phyloP scores from a whole-genome alignment of 768 basidiomycete species.

The Roridomyces roridus region DNA sequence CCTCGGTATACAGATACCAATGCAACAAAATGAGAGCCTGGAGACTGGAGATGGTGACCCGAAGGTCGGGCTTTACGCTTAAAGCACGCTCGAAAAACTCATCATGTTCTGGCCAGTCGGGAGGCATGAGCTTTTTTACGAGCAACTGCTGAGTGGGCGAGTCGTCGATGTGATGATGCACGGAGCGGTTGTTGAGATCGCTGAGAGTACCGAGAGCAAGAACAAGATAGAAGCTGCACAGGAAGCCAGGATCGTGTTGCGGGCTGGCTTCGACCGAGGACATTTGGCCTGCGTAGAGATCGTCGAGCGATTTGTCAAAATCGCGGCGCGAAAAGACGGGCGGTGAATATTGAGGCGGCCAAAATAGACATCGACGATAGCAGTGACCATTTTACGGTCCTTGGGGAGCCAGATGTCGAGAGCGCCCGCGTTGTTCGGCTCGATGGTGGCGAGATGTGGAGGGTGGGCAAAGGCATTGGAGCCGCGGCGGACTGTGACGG shows the following conservation, averaged over 20 bases:
- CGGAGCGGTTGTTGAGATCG: constrained; percentile 78
- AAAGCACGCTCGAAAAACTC: constrained; percentile 86
- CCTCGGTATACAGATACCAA: constrained; percentile 92
- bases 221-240: constrained; percentile 80
- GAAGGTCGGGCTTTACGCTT: constrained; percentile 79
- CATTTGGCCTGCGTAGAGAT: constrained; percentile 65
- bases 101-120: constrained; percentile 79
- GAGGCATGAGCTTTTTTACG: constrained; percentile 67
- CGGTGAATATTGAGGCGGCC: constrained; percentile 78
- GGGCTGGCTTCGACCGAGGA: constrained; percentile 20
- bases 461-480: constrained; percentile 33
- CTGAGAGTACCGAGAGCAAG: constrained; percentile 83
- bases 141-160: constrained; percentile 41
- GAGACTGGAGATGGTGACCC: constrained; percentile 81
- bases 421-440: constrained; percentile 40
- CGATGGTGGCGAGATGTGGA: constrained; percentile 33
- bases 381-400: constrained; percentile 68
- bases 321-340: constrained; percentile 71
- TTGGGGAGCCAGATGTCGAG: constrained; percentile 77
- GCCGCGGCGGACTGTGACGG: constrained; percentile 58
- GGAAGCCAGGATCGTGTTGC: constrained; percentile 75
- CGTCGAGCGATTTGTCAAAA: constrained; percentile 67
- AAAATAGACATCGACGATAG: constrained; percentile 77
- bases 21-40: constrained; percentile 86
- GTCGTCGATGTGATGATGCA: constrained; percentile 54